phyloP scores from a whole-genome alignment of 371 early-diverging fungal species.

The Syncephalis fuscata region DNA sequence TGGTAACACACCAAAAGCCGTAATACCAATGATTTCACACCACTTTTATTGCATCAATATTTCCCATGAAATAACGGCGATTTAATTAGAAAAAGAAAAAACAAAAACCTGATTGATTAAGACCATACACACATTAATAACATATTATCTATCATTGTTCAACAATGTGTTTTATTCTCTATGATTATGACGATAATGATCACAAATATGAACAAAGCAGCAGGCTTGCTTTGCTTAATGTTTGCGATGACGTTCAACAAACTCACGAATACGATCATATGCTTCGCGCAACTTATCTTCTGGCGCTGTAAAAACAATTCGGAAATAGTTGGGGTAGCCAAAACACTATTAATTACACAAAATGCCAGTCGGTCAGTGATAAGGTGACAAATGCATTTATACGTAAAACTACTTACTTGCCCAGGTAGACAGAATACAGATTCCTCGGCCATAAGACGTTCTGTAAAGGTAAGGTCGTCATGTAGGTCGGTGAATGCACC shows the following conservation, averaged over 20 bases:
- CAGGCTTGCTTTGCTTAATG: too few relatives aligned
- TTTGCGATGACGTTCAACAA: constrained; percentile 54
- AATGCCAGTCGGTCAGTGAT: neutral
- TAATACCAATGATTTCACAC: too few relatives aligned
- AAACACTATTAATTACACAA: constrained; percentile 27
- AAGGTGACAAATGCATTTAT: neutral
- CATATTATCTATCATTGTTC: too few relatives aligned
- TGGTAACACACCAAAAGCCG: too few relatives aligned
- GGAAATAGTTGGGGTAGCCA: constrained; percentile 58
- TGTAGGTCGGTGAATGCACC: constrained; percentile 52
- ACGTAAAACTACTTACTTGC: constrained; percentile 22
- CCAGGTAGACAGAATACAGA: constrained; percentile 77
- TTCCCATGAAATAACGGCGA: too few relatives aligned
- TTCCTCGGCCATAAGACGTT: constrained; percentile 68
- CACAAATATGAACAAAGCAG: too few relatives aligned
- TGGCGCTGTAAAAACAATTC: constrained; percentile 72
- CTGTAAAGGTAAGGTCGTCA: constrained; percentile 65
- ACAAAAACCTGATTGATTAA: too few relatives aligned
- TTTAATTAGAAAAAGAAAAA: too few relatives aligned
- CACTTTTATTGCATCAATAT: too few relatives aligned
- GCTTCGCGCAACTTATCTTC: constrained; percentile 51
- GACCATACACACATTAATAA: too few relatives aligned
- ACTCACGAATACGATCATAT: constrained; percentile 54
- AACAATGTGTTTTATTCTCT: too few relatives aligned
- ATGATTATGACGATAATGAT: too few relatives aligned